Evolutionary conservation across 2,329 filamentous ascomycete species (phyloP).

Genomic region (Pestalotiopsis sp.): DNA sequence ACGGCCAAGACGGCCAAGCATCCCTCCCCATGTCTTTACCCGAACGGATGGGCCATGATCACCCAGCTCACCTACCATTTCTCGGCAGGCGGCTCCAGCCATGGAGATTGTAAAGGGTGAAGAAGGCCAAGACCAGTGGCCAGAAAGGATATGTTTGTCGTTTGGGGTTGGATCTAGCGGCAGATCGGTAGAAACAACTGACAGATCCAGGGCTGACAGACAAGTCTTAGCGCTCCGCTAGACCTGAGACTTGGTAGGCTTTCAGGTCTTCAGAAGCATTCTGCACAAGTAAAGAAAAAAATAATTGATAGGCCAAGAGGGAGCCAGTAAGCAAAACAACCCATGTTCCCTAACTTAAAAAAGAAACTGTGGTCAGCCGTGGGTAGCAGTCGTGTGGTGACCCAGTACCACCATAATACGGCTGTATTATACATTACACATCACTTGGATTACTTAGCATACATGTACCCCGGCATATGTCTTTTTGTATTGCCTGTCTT

Average conservation of each 20-base stretch:
- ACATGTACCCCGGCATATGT: background rate
- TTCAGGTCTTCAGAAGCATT: background rate
- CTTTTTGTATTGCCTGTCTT: background rate
- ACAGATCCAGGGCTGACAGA: background rate
- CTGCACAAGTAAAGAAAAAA: background rate
- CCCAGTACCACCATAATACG: background rate
- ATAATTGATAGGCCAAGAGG: background rate
- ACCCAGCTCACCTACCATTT: background rate
- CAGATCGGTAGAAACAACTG: background rate
- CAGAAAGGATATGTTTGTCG: background rate
- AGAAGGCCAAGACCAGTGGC: background rate
- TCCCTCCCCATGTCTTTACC: conserved; percentile 15
- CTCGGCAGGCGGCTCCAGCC: background rate
- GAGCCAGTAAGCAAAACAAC: background rate
- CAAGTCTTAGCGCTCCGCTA: background rate
- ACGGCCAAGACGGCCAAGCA: conserved; percentile 23
- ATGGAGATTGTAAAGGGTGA: background rate
- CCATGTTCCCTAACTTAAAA: background rate
- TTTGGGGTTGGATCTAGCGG: background rate
- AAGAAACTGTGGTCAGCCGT: background rate
- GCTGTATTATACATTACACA: background rate
- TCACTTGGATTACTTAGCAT: background rate
- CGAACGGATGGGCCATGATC: conserved; percentile 9
- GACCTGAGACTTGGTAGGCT: background rate
- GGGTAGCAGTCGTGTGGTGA: background rate